Conservation (phyloP, 108 stramenopile species). For the Pseudonitzschia delicatissima region DNA sequence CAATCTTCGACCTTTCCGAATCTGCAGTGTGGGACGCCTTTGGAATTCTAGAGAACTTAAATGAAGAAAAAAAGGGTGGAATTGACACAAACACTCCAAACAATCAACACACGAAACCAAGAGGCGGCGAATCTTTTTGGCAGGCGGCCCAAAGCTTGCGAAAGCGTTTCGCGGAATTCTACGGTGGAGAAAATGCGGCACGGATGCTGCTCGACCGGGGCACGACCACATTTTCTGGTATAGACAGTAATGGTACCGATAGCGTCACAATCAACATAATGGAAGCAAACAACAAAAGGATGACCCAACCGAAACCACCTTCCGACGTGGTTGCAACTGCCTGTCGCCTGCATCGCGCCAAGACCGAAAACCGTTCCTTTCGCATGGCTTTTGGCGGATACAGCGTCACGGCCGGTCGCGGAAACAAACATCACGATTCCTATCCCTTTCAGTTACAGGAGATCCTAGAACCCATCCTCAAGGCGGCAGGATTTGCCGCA, state of each 20-base stretch:
- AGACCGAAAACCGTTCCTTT: constrained; percentile 44
- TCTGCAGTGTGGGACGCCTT: constrained; percentile 34
- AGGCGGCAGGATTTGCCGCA: constrained; percentile 13
- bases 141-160: constrained; percentile 24
- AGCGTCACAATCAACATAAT: not conserved
- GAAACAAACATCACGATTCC: constrained; percentile 60
- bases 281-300: too few species aligned
- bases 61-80: not conserved
- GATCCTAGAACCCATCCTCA: constrained; percentile 34
- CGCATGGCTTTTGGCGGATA: constrained; percentile 69
- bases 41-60: constrained; percentile 6
- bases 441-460: constrained; percentile 67
- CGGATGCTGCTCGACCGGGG: constrained; percentile 50
- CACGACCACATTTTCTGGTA: constrained; percentile 34
- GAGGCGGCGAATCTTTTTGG: constrained; percentile 33
- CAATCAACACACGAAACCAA: too few species aligned
- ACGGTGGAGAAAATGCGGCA: constrained; percentile 66
- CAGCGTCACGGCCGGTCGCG: constrained; percentile 66
- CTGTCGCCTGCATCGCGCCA: constrained; percentile 41
- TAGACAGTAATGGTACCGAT: not conserved
- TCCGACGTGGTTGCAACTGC: constrained; percentile 46
- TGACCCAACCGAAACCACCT: too few species aligned
- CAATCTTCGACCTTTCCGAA: constrained; percentile 23
- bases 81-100: not conserved
- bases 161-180: constrained; percentile 40